Base-by-base conservation (phyloP, 768 basidiomycete genomes). In the Xerocomellus chrysenteron region DNA sequence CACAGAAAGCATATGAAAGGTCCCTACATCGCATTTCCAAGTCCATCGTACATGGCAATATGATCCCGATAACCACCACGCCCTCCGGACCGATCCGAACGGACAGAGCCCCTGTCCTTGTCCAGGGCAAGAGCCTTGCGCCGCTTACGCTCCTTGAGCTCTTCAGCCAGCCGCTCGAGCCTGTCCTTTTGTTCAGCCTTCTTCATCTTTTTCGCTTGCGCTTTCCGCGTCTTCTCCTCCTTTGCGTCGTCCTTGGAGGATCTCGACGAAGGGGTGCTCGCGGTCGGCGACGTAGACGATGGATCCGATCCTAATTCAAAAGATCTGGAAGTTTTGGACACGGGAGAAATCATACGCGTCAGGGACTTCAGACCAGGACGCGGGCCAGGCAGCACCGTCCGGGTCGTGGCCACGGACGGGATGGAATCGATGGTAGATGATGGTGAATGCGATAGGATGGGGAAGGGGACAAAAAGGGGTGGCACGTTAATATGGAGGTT, bases 221-320 rank as follows among this genome's bases (percentile, higher is more conserved):
- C 75, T 67, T 75, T 81, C 52, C 69, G 69, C 59, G 62, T 66
- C 67, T 78, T 82, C 60, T 73, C 68, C 55, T 80, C 81, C 42
- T 67, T 65, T 55, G 59, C 64, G n/a, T 70, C 61, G n/a, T 60
- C 62, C 49, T 57, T 73, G 8, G 59, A 58, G 6, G 26, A 40
- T 36, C 33, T 69, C 1, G 57, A 51, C 16, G 59, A 36, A 1
- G 52, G 11, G 12, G 51, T 17, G 16, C 61, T 67, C 35, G 44
- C 17, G 24, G 66, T 68, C 26, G 62, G 63, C n/a, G 71, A 67
- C 16, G 48, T 42, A 14, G 57, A 50, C 28, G 46, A 51, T 32
- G 43, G 19, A n/a, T 55, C 62, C n/a, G 45, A 53, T 11, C 47
- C 52, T 3, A 39, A 16, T 4, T 61, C 60, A 9, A 44, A 43